phyloP scores from a whole-genome alignment of 2,329 filamentous ascomycete genomes.

The Trichoderma semiorbis region DNA sequence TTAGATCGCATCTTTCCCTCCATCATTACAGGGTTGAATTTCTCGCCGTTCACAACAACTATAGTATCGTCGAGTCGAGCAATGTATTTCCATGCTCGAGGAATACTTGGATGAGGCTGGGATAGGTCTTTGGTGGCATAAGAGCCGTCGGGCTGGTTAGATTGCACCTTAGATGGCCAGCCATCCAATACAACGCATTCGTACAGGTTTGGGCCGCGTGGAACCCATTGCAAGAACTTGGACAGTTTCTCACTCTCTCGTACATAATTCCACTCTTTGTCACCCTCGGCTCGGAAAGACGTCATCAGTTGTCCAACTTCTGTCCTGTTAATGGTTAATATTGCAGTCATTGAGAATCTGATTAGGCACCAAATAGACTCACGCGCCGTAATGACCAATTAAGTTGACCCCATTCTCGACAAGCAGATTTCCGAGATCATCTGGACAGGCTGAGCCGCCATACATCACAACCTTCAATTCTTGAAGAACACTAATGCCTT shows the following conservation, averaged over 20 bases:
- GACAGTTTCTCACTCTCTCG: neutral
- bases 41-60: slow-evolving; percentile 63
- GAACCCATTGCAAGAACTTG: neutral
- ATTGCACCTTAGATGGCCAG: slow-evolving; percentile 19
- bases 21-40: slow-evolving; percentile 62
- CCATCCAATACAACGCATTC: slow-evolving; percentile 4
- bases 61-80: slow-evolving; percentile 60
- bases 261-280: slow-evolving; percentile 8
- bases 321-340: neutral
- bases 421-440: neutral
- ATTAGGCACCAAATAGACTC: neutral
- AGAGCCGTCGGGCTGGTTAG: slow-evolving; percentile 55
- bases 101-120: slow-evolving; percentile 47
- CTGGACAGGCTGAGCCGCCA: slow-evolving; percentile 4
- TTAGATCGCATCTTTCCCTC: slow-evolving; percentile 51
- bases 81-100: slow-evolving; percentile 59
- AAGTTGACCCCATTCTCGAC: slow-evolving; percentile 2
- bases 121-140: slow-evolving; percentile 65
- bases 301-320: slow-evolving; percentile 10
- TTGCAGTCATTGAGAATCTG: neutral
- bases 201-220: neutral
- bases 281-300: neutral
- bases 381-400: neutral
- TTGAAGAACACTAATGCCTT: neutral
- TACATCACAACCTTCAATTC: slow-evolving; percentile 3